Evolutionary conservation across 208 protist genomes (phyloP), one percentile per base, ranked within the genome.

Genomic region (Naegleria gruberi): DNA sequence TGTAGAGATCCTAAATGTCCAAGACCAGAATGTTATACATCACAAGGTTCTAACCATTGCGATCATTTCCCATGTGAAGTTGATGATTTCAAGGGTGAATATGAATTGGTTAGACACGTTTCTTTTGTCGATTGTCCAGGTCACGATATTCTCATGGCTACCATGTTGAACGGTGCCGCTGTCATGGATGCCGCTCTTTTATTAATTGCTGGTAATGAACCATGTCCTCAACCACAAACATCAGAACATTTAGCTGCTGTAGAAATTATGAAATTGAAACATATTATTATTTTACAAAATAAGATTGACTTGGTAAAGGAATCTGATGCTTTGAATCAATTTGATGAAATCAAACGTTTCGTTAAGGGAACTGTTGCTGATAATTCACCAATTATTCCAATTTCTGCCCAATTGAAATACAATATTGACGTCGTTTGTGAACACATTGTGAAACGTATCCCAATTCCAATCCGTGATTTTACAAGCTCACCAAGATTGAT

Each of bases 61-160:
- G 97, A 99, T 93, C 84, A 42, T 4, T 92, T 92, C 45, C 77
- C 45, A 5, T 95, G 94, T 74, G 90, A 94, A 34, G 46, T 86
- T 41, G 42, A 87, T 45, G 93, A 92, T 43, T 96, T 93, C 91
- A 4, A 26, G 43, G 51, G 84, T 84, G 83, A 92, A 87, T 94
- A 97, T 92, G 94, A 92, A 89, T 93, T 97, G 87, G 92, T 93
- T 87, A 93, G 97, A 55, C 98, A 99, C 93, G 98, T 99, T 82
- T 99, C 98, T 57, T 99, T 99, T 94, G 98, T 99, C 37, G 98
- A 99, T 95, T 99, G 98, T 94, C 98, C 98, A 74, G 98, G 97
- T 88, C 99, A 99, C 95, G 99, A 99, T 95, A 98, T 99, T 94
- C 97, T 99, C 74, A 99, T 99, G 99, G 98, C 99, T 41, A 99